Evolutionary conservation across 2,329 filamentous ascomycete species (phyloP), one percentile per base, ranked within the genome.

Genomic region (Blastomyces percursus): DNA sequence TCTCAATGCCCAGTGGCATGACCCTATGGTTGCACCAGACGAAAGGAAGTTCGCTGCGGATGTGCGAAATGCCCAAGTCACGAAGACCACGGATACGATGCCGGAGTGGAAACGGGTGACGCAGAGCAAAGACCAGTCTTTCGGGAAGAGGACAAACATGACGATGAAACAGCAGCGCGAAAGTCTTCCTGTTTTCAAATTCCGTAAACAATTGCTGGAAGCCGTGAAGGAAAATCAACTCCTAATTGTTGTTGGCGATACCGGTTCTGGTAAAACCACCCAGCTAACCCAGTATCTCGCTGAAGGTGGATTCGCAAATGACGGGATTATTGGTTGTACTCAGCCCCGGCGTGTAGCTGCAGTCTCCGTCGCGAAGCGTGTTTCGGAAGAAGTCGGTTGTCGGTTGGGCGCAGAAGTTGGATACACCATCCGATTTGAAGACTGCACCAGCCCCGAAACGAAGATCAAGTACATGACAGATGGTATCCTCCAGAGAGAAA

Each of bases 391-490:
- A 77, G 91, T 97, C 64, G 93, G 94, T 19, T 96, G 93, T 69
- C 83, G 87, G 66, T 82, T 97, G 14, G 94, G 94, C 42, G 86
- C 92, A 62, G 92, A 96, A 73, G 93, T 99, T 66, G 94, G 94
- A 61, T 99, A 99, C 74, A 96, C 90, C 8, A 96, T 99, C 72
- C 90, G 94, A 73, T 99, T 99, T 72, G 94, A 99, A 72, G 94
- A 99, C 76, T 89, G 87, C 73, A 96, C 93, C 0, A 90, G 87
- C 66, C 86, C 90, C 1, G 83, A 87, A 21, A 99, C 94, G 1
- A 90, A 87, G 71, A 96, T 99, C 79, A 99, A 99, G 79, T 99
- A 99, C 78, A 96, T 99, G 93, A 99, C 94, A 19, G 94, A 99
- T 71, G 94, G 94, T 75, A 97, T 97, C 90, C 84, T 99, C 73